Base-by-base conservation (phyloP, 2,329 filamentous ascomycete genomes). In the Penicillium sp. region DNA sequence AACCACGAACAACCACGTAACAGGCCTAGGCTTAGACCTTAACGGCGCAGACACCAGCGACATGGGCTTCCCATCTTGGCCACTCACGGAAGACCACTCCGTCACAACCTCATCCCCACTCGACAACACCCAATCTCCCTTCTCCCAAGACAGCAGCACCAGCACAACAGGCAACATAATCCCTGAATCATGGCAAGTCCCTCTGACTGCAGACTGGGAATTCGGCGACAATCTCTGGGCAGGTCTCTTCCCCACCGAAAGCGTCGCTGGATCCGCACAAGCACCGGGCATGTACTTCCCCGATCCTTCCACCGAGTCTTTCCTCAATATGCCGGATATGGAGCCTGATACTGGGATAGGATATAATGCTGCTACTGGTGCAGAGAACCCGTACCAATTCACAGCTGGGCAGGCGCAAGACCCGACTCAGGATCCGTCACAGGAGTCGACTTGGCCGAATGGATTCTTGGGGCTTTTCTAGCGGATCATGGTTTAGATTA, bases 201-300 rank as follows among this genome's bases (percentile, higher is more conserved):
- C 90, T 0, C 89, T 95, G 79, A 89, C 86, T 6, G 77, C 95
- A 14, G 89, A 96, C 62, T 95, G 89, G 89, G 87, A 84, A 46
- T 54, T 63, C 28, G 55, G 59, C 16, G 51, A 54, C 7, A 59
- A 64, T 10, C 49, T 62, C 29, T 57, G 62, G 32, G 43, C 51
- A 6, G 57, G 56, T 11, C 50, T 66, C 13, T 58, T 63, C 23
- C 51, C 57, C 1, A 32, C 46, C 8, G 55, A 55, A 29, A 43
- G 16, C 18, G 32, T 49, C 8, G 43, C 47, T n/a, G 36, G 44
- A 23, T 46, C 49, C 13, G 41, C 50, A 4, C 32, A 43, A 8
- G 24, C 27, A 10, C 45, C 49, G 4, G 39, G 50, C 18, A 11
- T 49, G 5, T 41, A 49, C 2, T 40, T 59, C 29, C 52, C 56